Evolutionary conservation across 75 land plant genomes (phyloP).

Genomic region (Selaginella moellendorffii): DNA sequence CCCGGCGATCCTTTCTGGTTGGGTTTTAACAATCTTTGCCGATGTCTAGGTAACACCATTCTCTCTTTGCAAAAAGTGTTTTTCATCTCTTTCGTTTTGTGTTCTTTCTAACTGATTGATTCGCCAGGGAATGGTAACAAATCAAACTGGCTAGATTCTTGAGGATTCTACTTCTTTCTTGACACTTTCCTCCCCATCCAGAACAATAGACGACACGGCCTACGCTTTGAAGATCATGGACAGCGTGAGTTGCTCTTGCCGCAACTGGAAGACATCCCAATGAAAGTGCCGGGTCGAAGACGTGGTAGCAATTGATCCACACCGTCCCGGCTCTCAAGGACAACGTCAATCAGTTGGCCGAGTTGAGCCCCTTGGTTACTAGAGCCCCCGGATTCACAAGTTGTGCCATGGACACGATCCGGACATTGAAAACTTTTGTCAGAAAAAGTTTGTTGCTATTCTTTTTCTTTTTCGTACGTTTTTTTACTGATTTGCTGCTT

Average conservation of each 20-base stretch:
- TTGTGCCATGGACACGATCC: constrained; percentile 37
- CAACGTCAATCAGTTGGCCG: constrained; percentile 44
- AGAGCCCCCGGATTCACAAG: constrained; percentile 54
- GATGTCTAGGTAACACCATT: constrained; percentile 56
- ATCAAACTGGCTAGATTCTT: not conserved
- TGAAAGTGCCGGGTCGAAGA: constrained; percentile 27
- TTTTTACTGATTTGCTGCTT: not conserved
- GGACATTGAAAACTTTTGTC: constrained; percentile 32
- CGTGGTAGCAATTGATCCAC: constrained; percentile 70
- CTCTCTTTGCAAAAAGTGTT: too few species aligned
- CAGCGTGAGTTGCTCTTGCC: too few species aligned
- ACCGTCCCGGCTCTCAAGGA: constrained; percentile 49
- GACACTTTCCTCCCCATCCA: not conserved
- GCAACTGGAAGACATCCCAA: too few species aligned
- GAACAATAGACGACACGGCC: constrained; percentile 36
- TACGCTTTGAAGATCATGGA: too few species aligned
- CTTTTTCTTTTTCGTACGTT: not conserved
- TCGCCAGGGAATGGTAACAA: constrained; percentile 26
- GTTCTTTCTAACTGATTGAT: not conserved
- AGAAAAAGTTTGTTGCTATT: constrained; percentile 27
- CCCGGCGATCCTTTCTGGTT: constrained; percentile 70
- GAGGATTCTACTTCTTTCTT: not conserved
- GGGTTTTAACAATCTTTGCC: constrained; percentile 35
- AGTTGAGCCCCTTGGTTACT: constrained; percentile 46
- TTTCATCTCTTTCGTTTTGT: too few species aligned